Conservation (phyloP, 2,329 filamentous ascomycete species). For the Cladophialophora yegresii region DNA sequence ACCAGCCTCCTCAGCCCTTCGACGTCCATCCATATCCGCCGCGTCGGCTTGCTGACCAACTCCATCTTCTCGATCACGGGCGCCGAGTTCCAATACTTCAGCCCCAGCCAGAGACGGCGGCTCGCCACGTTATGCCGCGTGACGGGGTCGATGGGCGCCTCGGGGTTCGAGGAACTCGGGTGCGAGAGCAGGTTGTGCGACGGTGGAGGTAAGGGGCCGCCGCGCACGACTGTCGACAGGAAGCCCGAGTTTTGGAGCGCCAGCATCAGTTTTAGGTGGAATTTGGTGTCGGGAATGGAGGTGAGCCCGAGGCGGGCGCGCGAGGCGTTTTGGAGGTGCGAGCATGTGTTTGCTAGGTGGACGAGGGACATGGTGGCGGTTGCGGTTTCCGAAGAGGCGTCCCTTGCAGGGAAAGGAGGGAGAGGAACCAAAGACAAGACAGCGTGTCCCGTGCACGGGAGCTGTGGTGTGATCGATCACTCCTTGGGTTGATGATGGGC, state of each 20-base stretch:
- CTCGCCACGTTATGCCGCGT: slow-evolving; percentile 71
- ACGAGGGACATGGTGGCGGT: slow-evolving; percentile 65
- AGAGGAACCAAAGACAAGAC: background rate
- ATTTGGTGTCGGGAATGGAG: slow-evolving; percentile 76
- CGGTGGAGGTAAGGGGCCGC: slow-evolving; percentile 61
- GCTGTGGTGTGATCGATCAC: background rate
- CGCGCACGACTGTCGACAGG: slow-evolving; percentile 75
- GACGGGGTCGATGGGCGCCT: slow-evolving; percentile 53
- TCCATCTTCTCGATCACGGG: slow-evolving; percentile 71
- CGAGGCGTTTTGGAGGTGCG: slow-evolving; percentile 86
- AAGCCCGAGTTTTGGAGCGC: slow-evolving; percentile 82
- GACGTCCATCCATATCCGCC: slow-evolving; percentile 67
- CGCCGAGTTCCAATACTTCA: slow-evolving; percentile 85
- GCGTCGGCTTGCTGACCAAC: slow-evolving; percentile 72
- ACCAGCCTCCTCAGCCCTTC: slow-evolving; percentile 65
- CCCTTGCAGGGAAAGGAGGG: background rate
- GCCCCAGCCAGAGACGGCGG: slow-evolving; percentile 79
- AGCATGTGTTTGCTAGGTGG: slow-evolving; percentile 77
- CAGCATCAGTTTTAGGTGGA: slow-evolving; percentile 73
- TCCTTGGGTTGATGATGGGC: too few relatives aligned
- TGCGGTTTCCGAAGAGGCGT: background rate
- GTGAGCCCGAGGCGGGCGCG: slow-evolving; percentile 81
- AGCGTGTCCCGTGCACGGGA: background rate
- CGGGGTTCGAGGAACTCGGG: slow-evolving; percentile 46
- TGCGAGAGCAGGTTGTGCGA: slow-evolving; percentile 56